Percentiles rank a stretch among this genome's conserved stretches.
Conservation (phyloP, 441 rosid species). For the Lepidium campestre region DNA sequence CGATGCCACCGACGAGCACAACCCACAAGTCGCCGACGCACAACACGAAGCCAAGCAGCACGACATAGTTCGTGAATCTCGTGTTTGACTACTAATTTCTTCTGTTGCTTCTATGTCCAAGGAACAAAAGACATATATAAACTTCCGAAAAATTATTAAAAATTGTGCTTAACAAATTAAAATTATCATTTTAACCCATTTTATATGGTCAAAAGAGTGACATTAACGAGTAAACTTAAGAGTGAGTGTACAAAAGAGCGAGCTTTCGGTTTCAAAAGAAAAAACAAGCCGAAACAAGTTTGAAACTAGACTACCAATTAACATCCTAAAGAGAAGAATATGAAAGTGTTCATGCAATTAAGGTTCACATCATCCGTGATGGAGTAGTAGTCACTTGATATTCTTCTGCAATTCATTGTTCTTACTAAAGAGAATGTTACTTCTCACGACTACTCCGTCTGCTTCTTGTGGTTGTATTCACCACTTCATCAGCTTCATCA, state of each 20-base stretch:
- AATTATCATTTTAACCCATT: background rate
- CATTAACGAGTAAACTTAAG: too few species aligned
- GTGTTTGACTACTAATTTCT: background rate
- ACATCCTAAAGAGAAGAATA: too few species aligned
- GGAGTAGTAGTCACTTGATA: too few species aligned
- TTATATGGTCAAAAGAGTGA: background rate
- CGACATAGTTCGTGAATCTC: constrained; percentile 36
- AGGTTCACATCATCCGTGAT: too few species aligned
- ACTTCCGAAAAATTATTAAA: background rate
- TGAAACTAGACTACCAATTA: too few species aligned
- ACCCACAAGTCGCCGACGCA: constrained; percentile 77
- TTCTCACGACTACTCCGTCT: too few species aligned
- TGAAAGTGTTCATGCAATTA: too few species aligned
- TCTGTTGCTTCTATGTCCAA: background rate
- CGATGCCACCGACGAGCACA: constrained; percentile 84
- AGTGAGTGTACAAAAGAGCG: background rate
- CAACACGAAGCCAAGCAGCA: constrained; percentile 70
- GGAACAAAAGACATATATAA: background rate
- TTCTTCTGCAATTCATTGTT: too few species aligned
- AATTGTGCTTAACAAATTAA: background rate
- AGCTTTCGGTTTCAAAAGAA: too few species aligned
- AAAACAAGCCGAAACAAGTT: too few species aligned
- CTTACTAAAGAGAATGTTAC: too few species aligned
- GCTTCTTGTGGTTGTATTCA: background rate
- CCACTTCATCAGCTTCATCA: background rate